These are phyloP conservation scores for Coemansia aciculifera DNA, from an alignment of 192 early-diverging fungal species.

Conservation along the genomic window DNA sequence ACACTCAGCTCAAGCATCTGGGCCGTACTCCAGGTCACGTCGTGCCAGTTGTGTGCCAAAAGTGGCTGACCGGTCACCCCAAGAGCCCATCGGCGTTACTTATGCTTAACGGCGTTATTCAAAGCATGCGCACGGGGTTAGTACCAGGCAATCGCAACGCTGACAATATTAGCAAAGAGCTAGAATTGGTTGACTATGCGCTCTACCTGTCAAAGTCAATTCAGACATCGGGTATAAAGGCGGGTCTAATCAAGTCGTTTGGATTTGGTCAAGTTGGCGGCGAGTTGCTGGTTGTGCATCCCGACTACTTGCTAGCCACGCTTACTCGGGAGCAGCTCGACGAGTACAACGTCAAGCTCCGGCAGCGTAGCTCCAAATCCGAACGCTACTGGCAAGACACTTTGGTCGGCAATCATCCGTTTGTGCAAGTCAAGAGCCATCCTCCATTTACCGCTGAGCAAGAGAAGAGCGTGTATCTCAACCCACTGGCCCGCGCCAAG, in stretches of 20 bases:
- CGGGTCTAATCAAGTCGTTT: slow-evolving; percentile 88
- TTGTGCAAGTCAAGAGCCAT: slow-evolving; percentile 83
- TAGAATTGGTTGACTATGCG: slow-evolving; percentile 79
- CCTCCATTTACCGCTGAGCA: slow-evolving; percentile 83
- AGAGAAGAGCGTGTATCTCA: slow-evolving; percentile 81
- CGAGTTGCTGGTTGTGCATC: slow-evolving; percentile 83
- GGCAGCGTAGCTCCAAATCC: slow-evolving; percentile 68
- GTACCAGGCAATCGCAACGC: slow-evolving; percentile 83
- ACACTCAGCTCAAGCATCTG: slow-evolving; percentile 32
- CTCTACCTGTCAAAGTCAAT: slow-evolving; percentile 84
- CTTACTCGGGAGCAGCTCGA: slow-evolving; percentile 70
- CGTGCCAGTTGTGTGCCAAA: slow-evolving; percentile 32
- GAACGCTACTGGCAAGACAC: slow-evolving; percentile 92
- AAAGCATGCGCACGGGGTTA: slow-evolving; percentile 80
- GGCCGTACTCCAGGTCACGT: slow-evolving; percentile 32
- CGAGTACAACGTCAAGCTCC: slow-evolving; percentile 69
- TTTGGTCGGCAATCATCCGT: slow-evolving; percentile 73
- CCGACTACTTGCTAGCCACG: slow-evolving; percentile 80
- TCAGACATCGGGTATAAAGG: slow-evolving; percentile 89
- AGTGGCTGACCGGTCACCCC: slow-evolving; percentile 56
- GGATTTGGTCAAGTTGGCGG: slow-evolving; percentile 95
- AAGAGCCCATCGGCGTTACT: slow-evolving; percentile 93
- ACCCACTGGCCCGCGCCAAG: slow-evolving; percentile 82
- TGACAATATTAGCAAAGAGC: slow-evolving; percentile 58
- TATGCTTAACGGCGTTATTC: slow-evolving; percentile 92